Evolutionary conservation across 2,329 filamentous ascomycete genomes (phyloP).

Genomic region (Aureobasidium sp.): DNA sequence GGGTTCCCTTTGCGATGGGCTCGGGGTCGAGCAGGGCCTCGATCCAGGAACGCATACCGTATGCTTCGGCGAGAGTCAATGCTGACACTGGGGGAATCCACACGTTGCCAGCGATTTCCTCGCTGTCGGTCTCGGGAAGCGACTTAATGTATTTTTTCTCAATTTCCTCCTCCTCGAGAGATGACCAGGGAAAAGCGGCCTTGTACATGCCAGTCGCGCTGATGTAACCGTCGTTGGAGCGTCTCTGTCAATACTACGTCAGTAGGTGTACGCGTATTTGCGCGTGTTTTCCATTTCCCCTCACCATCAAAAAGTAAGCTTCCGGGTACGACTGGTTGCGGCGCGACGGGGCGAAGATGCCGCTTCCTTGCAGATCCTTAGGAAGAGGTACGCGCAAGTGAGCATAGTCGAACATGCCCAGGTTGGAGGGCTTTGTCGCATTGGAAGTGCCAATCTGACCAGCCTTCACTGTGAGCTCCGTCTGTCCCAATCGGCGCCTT

Average conservation of each 20-base stretch:
- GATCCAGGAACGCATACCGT: slow-evolving; percentile 79
- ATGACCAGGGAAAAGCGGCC: slow-evolving; percentile 73
- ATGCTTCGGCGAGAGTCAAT: slow-evolving; percentile 75
- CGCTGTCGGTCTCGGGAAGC: slow-evolving; percentile 68
- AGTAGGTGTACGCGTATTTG: background rate
- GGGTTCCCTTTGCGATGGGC: slow-evolving; percentile 59
- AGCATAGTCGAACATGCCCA: slow-evolving; percentile 89
- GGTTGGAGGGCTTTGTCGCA: slow-evolving; percentile 61
- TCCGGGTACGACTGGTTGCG: slow-evolving; percentile 54
- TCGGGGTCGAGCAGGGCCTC: slow-evolving; percentile 83
- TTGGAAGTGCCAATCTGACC: slow-evolving; percentile 61
- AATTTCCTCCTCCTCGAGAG: slow-evolving; percentile 55
- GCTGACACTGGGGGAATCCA: slow-evolving; percentile 86
- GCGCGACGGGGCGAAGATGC: slow-evolving; percentile 75
- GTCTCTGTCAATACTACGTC: slow-evolving; percentile 44
- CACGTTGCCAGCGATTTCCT: slow-evolving; percentile 93
- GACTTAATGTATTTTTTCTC: slow-evolving; percentile 82
- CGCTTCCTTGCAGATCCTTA: slow-evolving; percentile 76
- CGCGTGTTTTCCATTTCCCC: slow-evolving; percentile 20
- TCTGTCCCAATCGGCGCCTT: slow-evolving; percentile 84
- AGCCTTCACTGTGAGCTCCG: slow-evolving; percentile 76
- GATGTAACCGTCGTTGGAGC: slow-evolving; percentile 74
- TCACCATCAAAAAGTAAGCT: slow-evolving; percentile 89
- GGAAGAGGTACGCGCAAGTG: slow-evolving; percentile 88
- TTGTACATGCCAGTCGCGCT: slow-evolving; percentile 91